A percentile compares a stretch with the other conserved stretches of the same genome.
Evolutionary conservation across 2,329 filamentous ascomycete species (phyloP).

Genomic region (Pestalotiopsis sp.): DNA sequence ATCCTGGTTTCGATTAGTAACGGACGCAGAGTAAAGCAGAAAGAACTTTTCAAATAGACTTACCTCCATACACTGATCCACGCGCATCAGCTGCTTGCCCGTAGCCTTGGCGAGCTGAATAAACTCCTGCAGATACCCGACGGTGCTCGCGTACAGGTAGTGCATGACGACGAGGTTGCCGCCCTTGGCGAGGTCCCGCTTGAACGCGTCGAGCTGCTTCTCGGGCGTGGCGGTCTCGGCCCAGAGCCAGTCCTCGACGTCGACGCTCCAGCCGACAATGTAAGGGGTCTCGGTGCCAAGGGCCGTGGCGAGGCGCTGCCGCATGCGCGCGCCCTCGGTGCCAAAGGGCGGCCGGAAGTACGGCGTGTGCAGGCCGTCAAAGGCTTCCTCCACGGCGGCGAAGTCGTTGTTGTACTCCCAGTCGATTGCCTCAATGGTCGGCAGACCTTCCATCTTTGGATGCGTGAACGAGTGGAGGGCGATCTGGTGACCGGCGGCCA

Average conservation of each 20-base stretch:
- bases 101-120: slow-evolving; percentile 65
- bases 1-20: not conserved
- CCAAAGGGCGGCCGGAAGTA: slow-evolving; percentile 75
- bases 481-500: slow-evolving; percentile 65
- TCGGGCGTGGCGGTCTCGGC: slow-evolving; percentile 63
- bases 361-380: slow-evolving; percentile 34
- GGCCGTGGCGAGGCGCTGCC: slow-evolving; percentile 61
- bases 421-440: slow-evolving; percentile 55
- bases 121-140: slow-evolving; percentile 65
- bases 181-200: slow-evolving; percentile 62
- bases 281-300: slow-evolving; percentile 53
- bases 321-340: slow-evolving; percentile 67
- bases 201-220: slow-evolving; percentile 68
- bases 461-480: slow-evolving; percentile 71
- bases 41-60: slow-evolving; percentile 35
- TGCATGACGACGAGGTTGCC: slow-evolving; percentile 70
- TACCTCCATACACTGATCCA: slow-evolving; percentile 66
- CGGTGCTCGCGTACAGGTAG: slow-evolving; percentile 67
- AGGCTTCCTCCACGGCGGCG: slow-evolving; percentile 44
- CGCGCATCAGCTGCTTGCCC: slow-evolving; percentile 67
- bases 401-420: slow-evolving; percentile 65
- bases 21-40: not conserved
- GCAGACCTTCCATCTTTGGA: slow-evolving; percentile 65
- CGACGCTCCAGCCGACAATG: slow-evolving; percentile 70
- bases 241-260: slow-evolving; percentile 74